Conservation (phyloP, 73 alveolate species). For the Paramecium octaurelia region DNA sequence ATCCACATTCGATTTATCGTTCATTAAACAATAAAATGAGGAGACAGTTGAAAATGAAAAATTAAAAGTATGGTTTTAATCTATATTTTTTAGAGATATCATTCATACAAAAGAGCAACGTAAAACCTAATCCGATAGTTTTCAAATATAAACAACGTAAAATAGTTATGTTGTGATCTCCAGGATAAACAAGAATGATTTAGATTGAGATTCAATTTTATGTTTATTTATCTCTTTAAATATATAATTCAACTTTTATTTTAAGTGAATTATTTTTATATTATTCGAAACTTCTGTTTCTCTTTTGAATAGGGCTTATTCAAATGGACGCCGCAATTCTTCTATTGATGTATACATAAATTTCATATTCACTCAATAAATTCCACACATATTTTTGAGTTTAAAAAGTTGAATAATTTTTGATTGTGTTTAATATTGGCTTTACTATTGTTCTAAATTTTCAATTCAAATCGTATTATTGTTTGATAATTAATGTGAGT, state of each 20-base stretch:
- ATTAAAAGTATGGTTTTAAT: neutral
- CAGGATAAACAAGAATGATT: neutral
- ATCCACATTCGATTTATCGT: neutral
- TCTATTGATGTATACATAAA: neutral
- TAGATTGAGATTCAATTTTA: neutral
- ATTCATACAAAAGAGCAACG: neutral
- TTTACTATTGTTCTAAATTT: neutral
- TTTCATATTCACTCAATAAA: neutral
- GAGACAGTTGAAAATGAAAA: neutral
- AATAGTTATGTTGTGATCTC: neutral
- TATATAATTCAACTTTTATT: neutral
- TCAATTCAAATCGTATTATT: neutral
- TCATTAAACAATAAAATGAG: neutral
- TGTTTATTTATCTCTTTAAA: neutral
- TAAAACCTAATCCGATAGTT: neutral
- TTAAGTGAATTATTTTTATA: neutral
- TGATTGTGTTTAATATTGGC: neutral
- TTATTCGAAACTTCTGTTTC: neutral
- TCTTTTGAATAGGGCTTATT: neutral
- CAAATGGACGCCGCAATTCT: neutral
- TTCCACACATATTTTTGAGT: neutral
- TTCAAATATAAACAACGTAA: neutral
- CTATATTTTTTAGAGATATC: neutral
- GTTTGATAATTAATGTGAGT: neutral
- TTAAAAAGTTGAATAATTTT: neutral